Base-by-base conservation (phyloP, 2,329 filamentous ascomycete genomes). In the Penicillium verrucosum region DNA sequence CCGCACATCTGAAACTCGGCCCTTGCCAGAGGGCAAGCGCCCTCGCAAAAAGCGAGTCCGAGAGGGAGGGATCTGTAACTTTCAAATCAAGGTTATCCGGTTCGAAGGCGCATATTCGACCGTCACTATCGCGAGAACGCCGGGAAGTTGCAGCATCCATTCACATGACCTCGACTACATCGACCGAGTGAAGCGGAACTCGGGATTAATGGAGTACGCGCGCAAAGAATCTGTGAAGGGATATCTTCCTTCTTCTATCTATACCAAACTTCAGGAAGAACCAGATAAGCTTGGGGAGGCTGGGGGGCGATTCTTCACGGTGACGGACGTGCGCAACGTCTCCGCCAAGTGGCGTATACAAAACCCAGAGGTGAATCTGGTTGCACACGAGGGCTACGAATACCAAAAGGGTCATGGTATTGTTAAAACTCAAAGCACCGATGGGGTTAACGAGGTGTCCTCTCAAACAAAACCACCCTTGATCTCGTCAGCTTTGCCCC, bases 191-290 rank as follows among this genome's bases (percentile, higher is more conserved):
- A 80, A 80, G 61, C 72, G 78, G 44, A 80, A 79, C 54, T 77
- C 76, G 12, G 78, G 76, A 1, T 68, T 80, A 37, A 79, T 80
- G 76, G 76, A 79, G 32, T 77, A 74, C 54, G 75, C 75, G 6
- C 71, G 73, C 21, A 73, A 71, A 44, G 78, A 80, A 56, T 75
- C 75, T 6, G 68, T 75, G 25, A 78, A 78, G 59, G 78, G 75
- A 9, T 80, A 78, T 60, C 65, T 79, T 51, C 78, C 78, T 14
- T 77, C 77, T 27, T 80, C 78, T 6, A 78, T 80, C n/a, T 79
- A 73, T 54, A 76, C 74, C 12, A 78, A 79, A 56, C 77, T 80
- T 55, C 74, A 73, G 52, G 76, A 78, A 57, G 76, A 79, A 51
- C 73, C 72, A 6, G 73, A 74, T 10, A 77, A 75, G 53, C 72